These are phyloP conservation scores for Caryocar brasiliense DNA, from an alignment of 441 rosid species.

Conservation along the genomic window DNA sequence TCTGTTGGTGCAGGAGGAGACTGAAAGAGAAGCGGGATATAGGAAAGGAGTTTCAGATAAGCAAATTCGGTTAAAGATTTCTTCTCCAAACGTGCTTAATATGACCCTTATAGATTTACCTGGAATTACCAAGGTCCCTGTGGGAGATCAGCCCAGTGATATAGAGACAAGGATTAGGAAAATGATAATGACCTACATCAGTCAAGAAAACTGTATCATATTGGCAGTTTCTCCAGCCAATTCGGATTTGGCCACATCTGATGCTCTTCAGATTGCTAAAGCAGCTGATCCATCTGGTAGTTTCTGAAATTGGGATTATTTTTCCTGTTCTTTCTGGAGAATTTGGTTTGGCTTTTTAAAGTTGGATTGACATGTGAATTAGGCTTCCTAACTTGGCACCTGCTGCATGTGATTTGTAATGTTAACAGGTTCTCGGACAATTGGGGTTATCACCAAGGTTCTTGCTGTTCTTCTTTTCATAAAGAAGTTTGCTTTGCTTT, in stretches of 20 bases:
- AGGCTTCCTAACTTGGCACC: background rate
- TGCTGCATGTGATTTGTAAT: background rate
- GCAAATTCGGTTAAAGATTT: conserved; percentile 50
- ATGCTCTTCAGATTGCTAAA: conserved; percentile 65
- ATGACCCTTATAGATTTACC: conserved; percentile 72
- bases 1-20: conserved; percentile 41
- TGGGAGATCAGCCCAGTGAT: conserved; percentile 66
- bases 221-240: conserved; percentile 72
- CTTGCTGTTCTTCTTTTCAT: background rate
- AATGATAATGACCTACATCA: conserved; percentile 49
- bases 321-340: background rate
- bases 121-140: conserved; percentile 71
- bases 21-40: conserved; percentile 51
- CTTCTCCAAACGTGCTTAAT: conserved; percentile 54
- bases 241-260: conserved; percentile 77
- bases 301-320: background rate
- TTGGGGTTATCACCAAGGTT: conserved; percentile 70
- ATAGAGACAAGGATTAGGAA: conserved; percentile 49
- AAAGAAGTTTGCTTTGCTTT: background rate
- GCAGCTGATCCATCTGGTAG: conserved; percentile 59
- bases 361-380: background rate
- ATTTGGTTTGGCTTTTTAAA: background rate
- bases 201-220: conserved; percentile 44
- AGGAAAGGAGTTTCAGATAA: conserved; percentile 62
- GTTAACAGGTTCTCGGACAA: conserved; percentile 47